A percentile compares a stretch with the other conserved stretches of the same genome.
phyloP scores from a whole-genome alignment of 164 flowering plant genomes.

The Dillenia suffruticosa region DNA sequence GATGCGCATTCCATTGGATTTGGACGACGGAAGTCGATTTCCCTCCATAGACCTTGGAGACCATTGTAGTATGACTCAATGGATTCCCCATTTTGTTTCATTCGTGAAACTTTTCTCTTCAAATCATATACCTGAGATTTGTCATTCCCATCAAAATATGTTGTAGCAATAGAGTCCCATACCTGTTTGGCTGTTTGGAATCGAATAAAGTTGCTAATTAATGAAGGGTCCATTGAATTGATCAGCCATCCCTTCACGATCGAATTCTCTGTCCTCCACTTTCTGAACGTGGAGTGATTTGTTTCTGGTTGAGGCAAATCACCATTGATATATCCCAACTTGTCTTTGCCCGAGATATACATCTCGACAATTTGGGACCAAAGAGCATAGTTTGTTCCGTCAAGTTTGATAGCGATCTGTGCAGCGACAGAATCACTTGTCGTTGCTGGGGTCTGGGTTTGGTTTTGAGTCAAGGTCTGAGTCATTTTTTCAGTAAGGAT shows the following conservation, averaged over 20 bases:
- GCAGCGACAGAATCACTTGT: neutral
- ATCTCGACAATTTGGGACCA: neutral
- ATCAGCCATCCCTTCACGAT: neutral
- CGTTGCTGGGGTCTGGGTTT: neutral
- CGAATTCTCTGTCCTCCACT: neutral
- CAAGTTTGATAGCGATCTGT: neutral
- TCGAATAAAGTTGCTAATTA: neutral
- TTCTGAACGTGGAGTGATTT: neutral
- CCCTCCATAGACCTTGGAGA: slow-evolving; percentile 1
- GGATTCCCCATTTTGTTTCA: neutral
- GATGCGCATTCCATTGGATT: neutral
- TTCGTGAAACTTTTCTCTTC: neutral
- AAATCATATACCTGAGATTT: neutral
- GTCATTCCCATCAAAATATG: neutral
- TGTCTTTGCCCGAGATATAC: neutral
- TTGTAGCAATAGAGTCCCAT: neutral
- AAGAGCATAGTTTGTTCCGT: neutral
- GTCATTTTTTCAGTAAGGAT: neutral
- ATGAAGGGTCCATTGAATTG: neutral
- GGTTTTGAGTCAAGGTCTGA: neutral
- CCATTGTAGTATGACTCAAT: slow-evolving; percentile 2
- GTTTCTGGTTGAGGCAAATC: slow-evolving; percentile 1
- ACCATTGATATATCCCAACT: neutral
- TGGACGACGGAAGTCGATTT: neutral
- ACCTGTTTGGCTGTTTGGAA: neutral